Conservation (phyloP, 257 asterid genomes). For the Prunella vulgaris region DNA sequence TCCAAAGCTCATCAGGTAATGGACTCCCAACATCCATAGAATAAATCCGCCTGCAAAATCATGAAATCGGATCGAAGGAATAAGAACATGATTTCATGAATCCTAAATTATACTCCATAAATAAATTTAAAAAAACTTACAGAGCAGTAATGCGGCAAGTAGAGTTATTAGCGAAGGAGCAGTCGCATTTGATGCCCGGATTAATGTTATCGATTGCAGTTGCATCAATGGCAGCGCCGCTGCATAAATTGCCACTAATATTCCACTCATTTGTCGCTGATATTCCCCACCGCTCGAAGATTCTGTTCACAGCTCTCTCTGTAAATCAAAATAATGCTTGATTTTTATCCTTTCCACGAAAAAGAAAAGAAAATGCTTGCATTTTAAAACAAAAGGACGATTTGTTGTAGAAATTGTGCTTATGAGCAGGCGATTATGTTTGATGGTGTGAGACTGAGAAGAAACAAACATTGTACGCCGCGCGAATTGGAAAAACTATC, state of each 20-base stretch:
- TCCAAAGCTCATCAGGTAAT: slow-evolving; percentile 50
- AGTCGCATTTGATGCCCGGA: slow-evolving; percentile 46
- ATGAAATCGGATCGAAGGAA: neutral
- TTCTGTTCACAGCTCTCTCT: slow-evolving; percentile 39
- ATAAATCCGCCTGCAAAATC: slow-evolving; percentile 38
- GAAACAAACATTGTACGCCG: too few species aligned
- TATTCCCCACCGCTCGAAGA: slow-evolving; percentile 36
- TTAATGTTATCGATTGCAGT: slow-evolving; percentile 20
- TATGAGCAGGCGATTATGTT: too few species aligned
- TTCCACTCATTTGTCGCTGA: slow-evolving; percentile 36
- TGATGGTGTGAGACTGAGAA: too few species aligned
- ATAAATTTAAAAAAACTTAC: slow-evolving; percentile 24
- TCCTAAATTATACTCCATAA: too few species aligned
- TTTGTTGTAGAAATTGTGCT: too few species aligned
- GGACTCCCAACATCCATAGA: slow-evolving; percentile 26
- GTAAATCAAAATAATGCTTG: slow-evolving; percentile 14
- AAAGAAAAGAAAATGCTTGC: neutral
- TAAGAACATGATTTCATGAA: too few species aligned
- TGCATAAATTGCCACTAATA: slow-evolving; percentile 45
- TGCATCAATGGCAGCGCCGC: slow-evolving; percentile 34
- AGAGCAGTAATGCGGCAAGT: slow-evolving; percentile 43
- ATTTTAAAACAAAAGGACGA: too few species aligned
- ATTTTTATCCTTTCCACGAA: neutral
- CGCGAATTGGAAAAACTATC: too few species aligned
- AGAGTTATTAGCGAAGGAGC: slow-evolving; percentile 24